Evolutionary conservation across 169 alveolate species (phyloP).

Genomic region (Plasmodium coatneyi): DNA sequence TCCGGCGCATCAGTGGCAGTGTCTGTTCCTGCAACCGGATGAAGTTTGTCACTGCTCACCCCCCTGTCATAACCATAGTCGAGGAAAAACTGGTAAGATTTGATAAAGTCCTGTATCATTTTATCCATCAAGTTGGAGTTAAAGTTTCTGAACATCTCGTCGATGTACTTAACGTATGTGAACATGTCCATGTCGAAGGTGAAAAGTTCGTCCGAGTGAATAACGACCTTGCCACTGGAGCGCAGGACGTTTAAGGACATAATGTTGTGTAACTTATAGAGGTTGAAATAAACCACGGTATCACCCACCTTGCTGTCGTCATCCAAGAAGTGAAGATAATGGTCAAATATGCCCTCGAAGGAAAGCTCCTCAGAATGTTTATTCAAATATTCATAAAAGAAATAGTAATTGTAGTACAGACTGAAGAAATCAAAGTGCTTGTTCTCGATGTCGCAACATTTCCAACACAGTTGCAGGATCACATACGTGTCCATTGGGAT

Average conservation of each 20-base stretch:
- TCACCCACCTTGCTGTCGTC: conserved; percentile 33
- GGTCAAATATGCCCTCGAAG: conserved; percentile 37
- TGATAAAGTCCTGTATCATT: conserved; percentile 60
- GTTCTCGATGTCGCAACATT: conserved; percentile 68
- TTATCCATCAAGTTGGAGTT: conserved; percentile 55
- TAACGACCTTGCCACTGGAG: conserved; percentile 59
- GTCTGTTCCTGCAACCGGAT: neutral
- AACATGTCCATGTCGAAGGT: conserved; percentile 70
- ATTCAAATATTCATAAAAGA: conserved; percentile 62
- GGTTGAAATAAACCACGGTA: conserved; percentile 25
- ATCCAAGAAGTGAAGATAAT: conserved; percentile 33
- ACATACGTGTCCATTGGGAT: conserved; percentile 50
- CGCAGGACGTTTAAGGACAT: conserved; percentile 61
- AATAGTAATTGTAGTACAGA: conserved; percentile 54
- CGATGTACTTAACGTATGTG: conserved; percentile 49
- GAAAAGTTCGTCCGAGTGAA: conserved; percentile 66
- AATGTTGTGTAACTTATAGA: conserved; percentile 38
- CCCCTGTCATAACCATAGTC: conserved; percentile 49
- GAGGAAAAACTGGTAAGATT: conserved; percentile 41
- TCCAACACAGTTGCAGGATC: conserved; percentile 69
- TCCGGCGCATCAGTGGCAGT: neutral
- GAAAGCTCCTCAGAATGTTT: conserved; percentile 33
- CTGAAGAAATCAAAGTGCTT: conserved; percentile 51
- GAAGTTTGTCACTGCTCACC: neutral
- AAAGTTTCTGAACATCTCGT: conserved; percentile 62